These are phyloP conservation scores for Cyberlindnera nakhonratchasimensis DNA, from an alignment of 805 yeast species.

Conservation along the genomic window DNA sequence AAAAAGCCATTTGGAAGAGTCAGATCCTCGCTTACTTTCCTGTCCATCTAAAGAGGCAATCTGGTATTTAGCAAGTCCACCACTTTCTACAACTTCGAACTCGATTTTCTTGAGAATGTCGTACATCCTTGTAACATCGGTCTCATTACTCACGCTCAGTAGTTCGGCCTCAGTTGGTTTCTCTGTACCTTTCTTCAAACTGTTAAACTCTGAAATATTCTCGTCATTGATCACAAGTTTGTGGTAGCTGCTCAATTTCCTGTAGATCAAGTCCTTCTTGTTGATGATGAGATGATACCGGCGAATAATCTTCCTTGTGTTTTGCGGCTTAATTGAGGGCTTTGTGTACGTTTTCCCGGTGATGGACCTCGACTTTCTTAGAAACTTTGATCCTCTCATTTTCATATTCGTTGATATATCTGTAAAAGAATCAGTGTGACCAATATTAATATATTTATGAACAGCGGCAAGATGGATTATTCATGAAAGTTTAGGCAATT, in stretches of 20 bases:
- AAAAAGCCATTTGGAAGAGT: conserved; percentile 78
- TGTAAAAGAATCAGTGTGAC: background rate
- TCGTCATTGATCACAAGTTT: conserved; percentile 23
- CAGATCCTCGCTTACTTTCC: conserved; percentile 76
- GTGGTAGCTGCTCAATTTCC: conserved; percentile 27
- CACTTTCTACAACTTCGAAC: conserved; percentile 57
- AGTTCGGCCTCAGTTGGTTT: conserved; percentile 22
- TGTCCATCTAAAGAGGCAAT: conserved; percentile 87
- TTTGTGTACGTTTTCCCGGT: conserved; percentile 31
- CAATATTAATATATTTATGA: too few species aligned
- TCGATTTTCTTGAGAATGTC: conserved; percentile 50
- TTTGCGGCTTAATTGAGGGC: conserved; percentile 61
- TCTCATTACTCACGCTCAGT: conserved; percentile 14
- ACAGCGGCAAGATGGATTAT: too few species aligned
- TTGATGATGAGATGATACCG: conserved; percentile 71
- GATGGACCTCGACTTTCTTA: conserved; percentile 24
- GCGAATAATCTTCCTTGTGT: conserved; percentile 73
- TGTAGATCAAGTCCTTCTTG: conserved; percentile 42
- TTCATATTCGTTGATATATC: background rate
- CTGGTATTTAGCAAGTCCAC: conserved; percentile 81
- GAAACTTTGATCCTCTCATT: conserved; percentile 11
- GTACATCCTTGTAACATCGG: conserved; percentile 22
- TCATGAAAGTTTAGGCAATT: too few species aligned
- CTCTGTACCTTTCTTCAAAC: conserved; percentile 1
- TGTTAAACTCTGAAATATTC: conserved; percentile 21